Base-by-base conservation (phyloP, 163 green algal genomes). In the Chlamydomonas reinhardtii region DNA sequence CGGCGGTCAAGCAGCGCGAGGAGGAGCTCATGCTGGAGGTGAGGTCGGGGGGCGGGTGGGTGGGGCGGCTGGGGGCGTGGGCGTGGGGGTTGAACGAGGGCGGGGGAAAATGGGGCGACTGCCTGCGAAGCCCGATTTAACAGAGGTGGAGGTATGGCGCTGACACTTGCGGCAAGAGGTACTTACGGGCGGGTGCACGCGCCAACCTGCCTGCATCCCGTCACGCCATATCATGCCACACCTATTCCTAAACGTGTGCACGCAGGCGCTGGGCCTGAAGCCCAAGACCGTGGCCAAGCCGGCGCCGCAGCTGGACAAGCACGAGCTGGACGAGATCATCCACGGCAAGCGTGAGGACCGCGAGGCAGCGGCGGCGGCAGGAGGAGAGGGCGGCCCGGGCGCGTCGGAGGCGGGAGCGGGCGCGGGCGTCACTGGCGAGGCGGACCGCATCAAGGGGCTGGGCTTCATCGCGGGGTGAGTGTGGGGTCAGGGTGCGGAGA, bases 11-110 rank as follows among this genome's bases (percentile, higher is more conserved):
- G 85, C 78, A 92, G 86, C 72, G 91, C 1, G 94, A 96, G 81
- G 90, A 96, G 74, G 94, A 96, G 34, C 83, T 97, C 25, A 96
- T 96, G 92, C 79, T 91, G 62, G 91, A 96, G 92, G 92, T 94
- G 69, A 20, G 32, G 32, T n/a, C 65, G 5, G 8, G 65, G 15
- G n/a, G 29, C 52, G n/a, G 48, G 15, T 2, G 59, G 62, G 16
- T 3, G 59, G 73, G 12, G 73, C 2, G 48, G 2, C 27, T 16
- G n/a, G 48, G 39, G 39, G 39, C 39, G 43, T 37, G 6, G 35
- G 73, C n/a, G 43, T 65, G 43, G 43, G 43, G 43, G 43, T 6
- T 6, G 43, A 54, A 11, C 11, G 11, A 16, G 43, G 6, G 43
- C 8, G 43, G 43, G 43, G 43, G 43, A 54, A 16, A 20, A 14